Conservation (phyloP, 768 basidiomycete genomes). For the Collybia mongolica region DNA sequence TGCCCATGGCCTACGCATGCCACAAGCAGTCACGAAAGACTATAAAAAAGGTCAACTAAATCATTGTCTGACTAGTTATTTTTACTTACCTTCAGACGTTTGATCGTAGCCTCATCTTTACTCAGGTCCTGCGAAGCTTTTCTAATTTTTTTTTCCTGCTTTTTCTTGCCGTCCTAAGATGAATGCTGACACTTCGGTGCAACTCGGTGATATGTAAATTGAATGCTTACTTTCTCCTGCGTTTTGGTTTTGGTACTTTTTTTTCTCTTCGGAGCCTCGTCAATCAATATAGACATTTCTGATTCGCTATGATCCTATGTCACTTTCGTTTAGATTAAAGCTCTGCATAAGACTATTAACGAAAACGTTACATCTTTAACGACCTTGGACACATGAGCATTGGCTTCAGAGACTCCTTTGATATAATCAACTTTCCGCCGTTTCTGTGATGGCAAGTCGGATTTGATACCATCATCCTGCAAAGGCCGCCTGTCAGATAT, state of each 20-base stretch:
- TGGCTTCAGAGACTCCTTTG: background rate
- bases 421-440: slow-evolving; percentile 12
- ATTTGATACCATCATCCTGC: background rate
- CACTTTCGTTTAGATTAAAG: background rate
- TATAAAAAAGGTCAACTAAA: slow-evolving; percentile 21
- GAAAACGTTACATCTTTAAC: background rate
- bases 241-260: slow-evolving; percentile 5
- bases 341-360: background rate
- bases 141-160: slow-evolving; percentile 18
- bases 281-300: slow-evolving; percentile 58
- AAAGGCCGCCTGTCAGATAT: background rate
- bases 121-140: slow-evolving; percentile 30
- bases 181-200: too few relatives aligned
- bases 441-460: slow-evolving; percentile 1
- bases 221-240: slow-evolving; percentile 19
- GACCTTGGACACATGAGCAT: background rate
- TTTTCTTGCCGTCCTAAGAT: too few relatives aligned
- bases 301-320: slow-evolving; percentile 47
- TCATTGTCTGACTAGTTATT: background rate
- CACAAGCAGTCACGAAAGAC: slow-evolving; percentile 73
- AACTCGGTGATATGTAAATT: too few relatives aligned
- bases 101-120: slow-evolving; percentile 75
- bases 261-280: slow-evolving; percentile 48
- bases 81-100: slow-evolving; percentile 61
- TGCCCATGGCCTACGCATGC: slow-evolving; percentile 74